Percentiles rank a stretch among this genome's conserved stretches.
Conservation (phyloP, 1,284 basidiomycete genomes). For the Tylopilus orsonianus region DNA sequence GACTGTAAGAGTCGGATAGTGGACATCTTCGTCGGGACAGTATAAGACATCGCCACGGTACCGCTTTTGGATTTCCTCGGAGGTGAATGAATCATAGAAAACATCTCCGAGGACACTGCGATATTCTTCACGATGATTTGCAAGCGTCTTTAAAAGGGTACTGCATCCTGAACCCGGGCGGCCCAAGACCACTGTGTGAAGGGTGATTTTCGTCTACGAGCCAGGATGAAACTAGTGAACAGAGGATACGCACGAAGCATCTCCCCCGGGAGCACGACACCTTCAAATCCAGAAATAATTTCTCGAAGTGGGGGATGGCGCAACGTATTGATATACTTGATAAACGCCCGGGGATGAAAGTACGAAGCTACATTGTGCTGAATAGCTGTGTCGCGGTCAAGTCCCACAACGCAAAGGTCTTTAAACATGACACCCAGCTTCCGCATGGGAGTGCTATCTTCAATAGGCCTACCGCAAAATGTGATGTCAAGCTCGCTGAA, state of each 20-base stretch:
- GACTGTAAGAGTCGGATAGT: constrained; percentile 76
- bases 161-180: constrained; percentile 71
- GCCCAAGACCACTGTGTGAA: constrained; percentile 55
- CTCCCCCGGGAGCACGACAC: constrained; percentile 56
- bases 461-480: too few species aligned
- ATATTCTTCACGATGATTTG: constrained; percentile 66
- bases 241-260: constrained; percentile 59
- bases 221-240: too few species aligned
- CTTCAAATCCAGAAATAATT: constrained; percentile 50
- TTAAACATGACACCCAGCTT: constrained; percentile 39
- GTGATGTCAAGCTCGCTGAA: too few species aligned
- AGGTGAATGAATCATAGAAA: constrained; percentile 64
- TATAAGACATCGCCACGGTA: constrained; percentile 71
- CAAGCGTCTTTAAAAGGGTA: constrained; percentile 70
- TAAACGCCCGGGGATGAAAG: constrained; percentile 37
- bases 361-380: constrained; percentile 44
- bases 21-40: constrained; percentile 71
- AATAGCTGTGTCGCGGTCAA: constrained; percentile 36
- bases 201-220: too few species aligned
- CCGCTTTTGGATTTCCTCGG: constrained; percentile 49
- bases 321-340: constrained; percentile 26
- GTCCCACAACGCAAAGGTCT: constrained; percentile 38
- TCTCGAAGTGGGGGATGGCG: constrained; percentile 44
- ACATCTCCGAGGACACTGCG: constrained; percentile 62
- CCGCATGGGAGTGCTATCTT: too few species aligned